A percentile compares a stretch with the other conserved stretches of the same genome.
Evolutionary conservation across 768 basidiomycete genomes (phyloP).

Genomic region (Clathrus columnatus): DNA sequence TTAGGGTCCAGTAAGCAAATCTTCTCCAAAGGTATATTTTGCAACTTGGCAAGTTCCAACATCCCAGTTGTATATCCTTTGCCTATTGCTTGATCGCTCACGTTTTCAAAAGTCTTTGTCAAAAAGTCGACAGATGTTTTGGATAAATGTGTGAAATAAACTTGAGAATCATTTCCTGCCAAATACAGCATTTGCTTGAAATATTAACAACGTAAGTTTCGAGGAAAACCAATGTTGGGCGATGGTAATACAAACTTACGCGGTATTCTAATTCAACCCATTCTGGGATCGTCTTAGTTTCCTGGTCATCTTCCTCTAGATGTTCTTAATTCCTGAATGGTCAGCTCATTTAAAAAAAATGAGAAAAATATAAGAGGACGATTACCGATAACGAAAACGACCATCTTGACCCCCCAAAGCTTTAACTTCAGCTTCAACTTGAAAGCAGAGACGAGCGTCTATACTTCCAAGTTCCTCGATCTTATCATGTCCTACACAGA

Average conservation of each 20-base stretch:
- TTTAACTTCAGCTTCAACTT: background rate
- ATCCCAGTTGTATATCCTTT: slow-evolving; percentile 45
- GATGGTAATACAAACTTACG: slow-evolving; percentile 31
- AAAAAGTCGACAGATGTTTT: slow-evolving; percentile 55
- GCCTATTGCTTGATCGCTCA: slow-evolving; percentile 20
- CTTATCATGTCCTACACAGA: slow-evolving; percentile 8
- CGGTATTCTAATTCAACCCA: slow-evolving; percentile 94
- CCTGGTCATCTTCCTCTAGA: slow-evolving; percentile 86
- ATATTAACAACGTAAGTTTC: slow-evolving; percentile 9
- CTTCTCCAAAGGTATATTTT: slow-evolving; percentile 36
- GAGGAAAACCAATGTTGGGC: background rate
- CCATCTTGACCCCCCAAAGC: too few relatives aligned
- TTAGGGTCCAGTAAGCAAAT: slow-evolving; percentile 95
- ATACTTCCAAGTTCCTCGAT: background rate
- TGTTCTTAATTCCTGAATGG: slow-evolving; percentile 67
- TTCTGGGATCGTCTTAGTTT: slow-evolving; percentile 59
- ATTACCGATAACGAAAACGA: slow-evolving; percentile 1
- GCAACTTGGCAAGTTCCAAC: slow-evolving; percentile 45
- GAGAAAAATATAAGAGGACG: background rate
- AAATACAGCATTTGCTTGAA: slow-evolving; percentile 76
- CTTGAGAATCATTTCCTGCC: slow-evolving; percentile 51
- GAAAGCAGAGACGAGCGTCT: background rate
- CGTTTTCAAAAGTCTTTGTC: slow-evolving; percentile 21
- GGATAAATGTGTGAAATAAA: slow-evolving; percentile 86
- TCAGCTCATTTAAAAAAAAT: background rate